Percentiles rank a stretch among this genome's conserved stretches.
Evolutionary conservation across 192 early-diverging fungal genomes (phyloP).

Genomic region (Allomyces macrogynus): DNA sequence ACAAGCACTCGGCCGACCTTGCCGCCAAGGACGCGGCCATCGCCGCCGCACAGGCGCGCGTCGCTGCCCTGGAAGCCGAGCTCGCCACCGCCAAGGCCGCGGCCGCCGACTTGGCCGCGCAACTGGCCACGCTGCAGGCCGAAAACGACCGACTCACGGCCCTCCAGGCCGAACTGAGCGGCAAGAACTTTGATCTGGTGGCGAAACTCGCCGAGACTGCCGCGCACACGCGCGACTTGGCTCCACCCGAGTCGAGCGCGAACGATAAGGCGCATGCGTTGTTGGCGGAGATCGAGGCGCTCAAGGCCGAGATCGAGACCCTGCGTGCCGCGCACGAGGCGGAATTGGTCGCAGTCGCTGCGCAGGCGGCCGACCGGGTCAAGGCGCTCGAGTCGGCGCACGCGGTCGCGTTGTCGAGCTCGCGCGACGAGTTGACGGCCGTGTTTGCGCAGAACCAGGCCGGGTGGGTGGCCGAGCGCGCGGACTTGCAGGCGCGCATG

Average conservation of each 20-base stretch:
- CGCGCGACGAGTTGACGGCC: neutral
- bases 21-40: neutral
- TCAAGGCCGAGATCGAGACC: neutral
- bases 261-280: neutral
- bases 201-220: neutral
- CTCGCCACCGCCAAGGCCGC: neutral
- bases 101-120: neutral
- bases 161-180: neutral
- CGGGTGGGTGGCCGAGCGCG: neutral
- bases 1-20: neutral
- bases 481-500: neutral
- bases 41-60: neutral
- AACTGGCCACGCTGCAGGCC: neutral
- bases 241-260: neutral
- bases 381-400: neutral
- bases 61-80: neutral
- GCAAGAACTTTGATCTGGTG: neutral
- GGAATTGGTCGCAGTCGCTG: neutral
- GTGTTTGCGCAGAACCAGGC: neutral
- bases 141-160: neutral
- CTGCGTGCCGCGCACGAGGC: neutral
- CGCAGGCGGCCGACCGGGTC: neutral
- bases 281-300: neutral
- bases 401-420: neutral
- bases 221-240: neutral